Percentiles rank a stretch among this genome's conserved stretches.
Evolutionary conservation across 495 filamentous ascomycete genomes (phyloP).

Genomic region (Aspergillus heteromorphus): DNA sequence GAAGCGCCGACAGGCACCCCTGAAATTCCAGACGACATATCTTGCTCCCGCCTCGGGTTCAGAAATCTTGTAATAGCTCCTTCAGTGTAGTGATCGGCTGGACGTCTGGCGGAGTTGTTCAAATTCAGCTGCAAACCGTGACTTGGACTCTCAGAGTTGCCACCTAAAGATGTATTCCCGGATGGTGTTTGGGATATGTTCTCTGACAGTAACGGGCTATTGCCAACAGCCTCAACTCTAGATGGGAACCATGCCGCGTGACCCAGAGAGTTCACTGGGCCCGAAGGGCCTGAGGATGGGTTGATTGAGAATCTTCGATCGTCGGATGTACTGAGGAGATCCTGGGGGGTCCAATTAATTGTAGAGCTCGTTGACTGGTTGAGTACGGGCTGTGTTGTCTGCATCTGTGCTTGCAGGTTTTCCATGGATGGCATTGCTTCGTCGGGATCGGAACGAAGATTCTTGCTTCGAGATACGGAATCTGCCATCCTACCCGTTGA

Average conservation of each 20-base stretch:
- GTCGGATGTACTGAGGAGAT: constrained; percentile 12
- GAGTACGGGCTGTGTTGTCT: constrained; percentile 20
- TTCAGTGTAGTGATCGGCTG: constrained; percentile 36
- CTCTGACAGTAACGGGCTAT: constrained; percentile 15
- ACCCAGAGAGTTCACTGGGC: constrained; percentile 14
- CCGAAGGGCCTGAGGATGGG: constrained; percentile 7
- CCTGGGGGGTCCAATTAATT: constrained; percentile 36
- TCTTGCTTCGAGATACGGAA: neutral
- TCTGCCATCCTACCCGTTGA: neutral
- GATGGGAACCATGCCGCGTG: constrained; percentile 30
- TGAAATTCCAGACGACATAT: constrained; percentile 16
- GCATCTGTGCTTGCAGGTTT: constrained; percentile 21
- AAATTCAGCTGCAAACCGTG: constrained; percentile 12
- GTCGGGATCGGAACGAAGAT: constrained; percentile 9
- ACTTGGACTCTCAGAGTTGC: constrained; percentile 15
- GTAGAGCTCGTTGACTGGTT: constrained; percentile 25
- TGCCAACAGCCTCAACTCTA: constrained; percentile 16
- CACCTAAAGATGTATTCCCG: constrained; percentile 17
- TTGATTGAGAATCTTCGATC: constrained; percentile 9
- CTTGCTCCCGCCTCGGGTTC: constrained; percentile 25
- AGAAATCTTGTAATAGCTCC: constrained; percentile 27
- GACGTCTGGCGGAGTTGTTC: constrained; percentile 18
- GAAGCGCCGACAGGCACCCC: constrained; percentile 10
- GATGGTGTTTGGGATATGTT: constrained; percentile 20
- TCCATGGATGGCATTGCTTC: constrained; percentile 17